Evolutionary conservation across 1,284 basidiomycete genomes (phyloP).

Genomic region (Porogramme epimiltina): DNA sequence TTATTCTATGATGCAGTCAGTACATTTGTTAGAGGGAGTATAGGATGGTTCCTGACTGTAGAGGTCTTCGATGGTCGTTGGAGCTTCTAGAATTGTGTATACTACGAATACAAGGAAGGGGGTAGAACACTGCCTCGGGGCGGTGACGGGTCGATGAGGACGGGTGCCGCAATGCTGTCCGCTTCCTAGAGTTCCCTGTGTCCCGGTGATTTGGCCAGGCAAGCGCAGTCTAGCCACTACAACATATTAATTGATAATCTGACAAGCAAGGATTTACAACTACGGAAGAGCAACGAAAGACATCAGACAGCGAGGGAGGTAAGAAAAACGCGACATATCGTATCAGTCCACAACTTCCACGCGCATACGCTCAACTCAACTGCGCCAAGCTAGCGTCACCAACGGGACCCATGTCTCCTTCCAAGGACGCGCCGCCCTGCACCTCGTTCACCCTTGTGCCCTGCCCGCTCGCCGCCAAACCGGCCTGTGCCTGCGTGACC

Average conservation of each 20-base stretch:
- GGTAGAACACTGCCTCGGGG: too few species aligned
- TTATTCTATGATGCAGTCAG: background rate
- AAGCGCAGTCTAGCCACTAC: conserved; percentile 12
- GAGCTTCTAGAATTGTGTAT: too few species aligned
- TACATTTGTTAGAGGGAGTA: too few species aligned
- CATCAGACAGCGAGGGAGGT: conserved; percentile 8
- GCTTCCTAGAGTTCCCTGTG: too few species aligned
- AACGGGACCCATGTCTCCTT: conserved; percentile 36
- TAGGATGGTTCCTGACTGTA: too few species aligned
- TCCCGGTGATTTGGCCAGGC: too few species aligned
- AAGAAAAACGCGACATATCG: conserved; percentile 2
- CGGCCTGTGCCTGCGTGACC: conserved; percentile 37
- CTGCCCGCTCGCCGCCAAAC: conserved; percentile 55
- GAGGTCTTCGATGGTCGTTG: too few species aligned
- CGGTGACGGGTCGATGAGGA: too few species aligned
- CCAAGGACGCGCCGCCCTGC: conserved; percentile 30
- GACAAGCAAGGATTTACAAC: conserved; percentile 14
- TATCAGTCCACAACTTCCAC: background rate
- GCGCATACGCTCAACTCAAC: conserved; percentile 23
- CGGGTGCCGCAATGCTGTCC: too few species aligned
- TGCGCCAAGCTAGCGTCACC: conserved; percentile 30
- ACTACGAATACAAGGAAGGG: too few species aligned
- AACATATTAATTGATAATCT: conserved; percentile 18
- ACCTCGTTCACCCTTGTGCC: conserved; percentile 58
- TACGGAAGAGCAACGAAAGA: conserved; percentile 6